Evolutionary conservation across 176 grass and related monocot genomes (phyloP).

Genomic region (Phoenix roebelenii): DNA sequence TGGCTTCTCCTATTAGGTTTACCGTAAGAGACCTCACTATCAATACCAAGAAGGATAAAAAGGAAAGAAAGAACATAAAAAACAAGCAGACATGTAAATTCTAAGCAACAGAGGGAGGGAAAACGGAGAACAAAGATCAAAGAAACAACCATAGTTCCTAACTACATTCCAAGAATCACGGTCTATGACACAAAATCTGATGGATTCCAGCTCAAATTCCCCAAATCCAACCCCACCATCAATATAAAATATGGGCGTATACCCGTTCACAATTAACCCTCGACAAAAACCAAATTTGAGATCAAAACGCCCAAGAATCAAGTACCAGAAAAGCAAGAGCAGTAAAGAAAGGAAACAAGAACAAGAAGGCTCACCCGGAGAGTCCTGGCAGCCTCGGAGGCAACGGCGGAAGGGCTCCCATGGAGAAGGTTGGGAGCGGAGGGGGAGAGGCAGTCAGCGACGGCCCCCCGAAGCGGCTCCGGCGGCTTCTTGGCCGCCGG

Average conservation of each 20-base stretch:
- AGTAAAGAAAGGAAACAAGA: background rate
- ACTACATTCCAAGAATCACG: too few relatives aligned
- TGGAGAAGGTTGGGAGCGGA: slow-evolving; percentile 55
- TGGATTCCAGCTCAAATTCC: too few relatives aligned
- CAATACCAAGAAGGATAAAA: too few relatives aligned
- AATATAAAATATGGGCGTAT: background rate
- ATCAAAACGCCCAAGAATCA: background rate
- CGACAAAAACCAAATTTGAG: background rate
- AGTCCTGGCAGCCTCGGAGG: slow-evolving; percentile 60
- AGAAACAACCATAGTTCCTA: too few relatives aligned
- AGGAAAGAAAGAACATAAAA: too few relatives aligned
- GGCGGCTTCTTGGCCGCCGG: slow-evolving; percentile 59
- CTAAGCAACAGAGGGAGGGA: too few relatives aligned
- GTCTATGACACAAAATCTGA: too few relatives aligned
- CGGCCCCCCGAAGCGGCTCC: slow-evolving; percentile 72
- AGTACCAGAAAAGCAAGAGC: background rate
- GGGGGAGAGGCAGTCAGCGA: slow-evolving; percentile 90
- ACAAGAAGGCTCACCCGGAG: slow-evolving; percentile 50
- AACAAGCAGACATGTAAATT: too few relatives aligned
- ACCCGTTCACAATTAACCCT: background rate
- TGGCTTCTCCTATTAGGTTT: too few relatives aligned
- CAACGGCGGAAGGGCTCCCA: slow-evolving; percentile 40
- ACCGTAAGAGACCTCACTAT: too few relatives aligned
- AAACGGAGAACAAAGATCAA: too few relatives aligned
- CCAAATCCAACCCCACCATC: background rate